A percentile compares a stretch with the other conserved stretches of the same genome.
Conservation (phyloP, 2,329 filamentous ascomycete species). For the Microsporum canis region DNA sequence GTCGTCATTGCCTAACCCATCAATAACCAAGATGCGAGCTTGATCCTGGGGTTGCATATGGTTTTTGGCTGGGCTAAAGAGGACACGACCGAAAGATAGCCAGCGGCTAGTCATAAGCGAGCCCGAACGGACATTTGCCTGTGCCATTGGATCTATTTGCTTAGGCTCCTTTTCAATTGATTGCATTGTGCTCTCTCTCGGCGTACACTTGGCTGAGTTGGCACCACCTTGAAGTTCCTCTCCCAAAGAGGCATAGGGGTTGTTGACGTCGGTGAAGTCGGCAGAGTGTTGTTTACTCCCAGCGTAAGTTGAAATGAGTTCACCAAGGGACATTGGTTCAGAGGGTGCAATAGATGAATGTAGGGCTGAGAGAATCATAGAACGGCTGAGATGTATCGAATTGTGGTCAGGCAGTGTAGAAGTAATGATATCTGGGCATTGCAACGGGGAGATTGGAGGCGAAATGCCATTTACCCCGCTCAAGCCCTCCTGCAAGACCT, state of each 20-base stretch:
- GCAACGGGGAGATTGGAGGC: constrained; percentile 15
- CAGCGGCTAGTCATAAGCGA: constrained; percentile 42
- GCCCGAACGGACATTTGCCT: constrained; percentile 39
- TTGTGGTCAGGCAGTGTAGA: constrained; percentile 18
- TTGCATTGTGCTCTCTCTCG: neutral
- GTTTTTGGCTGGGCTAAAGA: constrained; percentile 40
- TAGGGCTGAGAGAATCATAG: constrained; percentile 40
- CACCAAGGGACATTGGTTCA: constrained; percentile 43
- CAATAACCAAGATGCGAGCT: constrained; percentile 38
- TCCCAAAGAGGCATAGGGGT: neutral
- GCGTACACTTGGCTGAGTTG: neutral
- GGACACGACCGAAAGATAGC: constrained; percentile 40
- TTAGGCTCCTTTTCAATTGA: constrained; percentile 29
- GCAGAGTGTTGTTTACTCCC: constrained; percentile 21
- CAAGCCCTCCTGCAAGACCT: constrained; percentile 28
- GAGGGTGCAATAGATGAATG: constrained; percentile 40
- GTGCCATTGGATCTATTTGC: constrained; percentile 30
- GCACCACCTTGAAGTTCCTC: neutral
- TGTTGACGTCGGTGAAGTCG: neutral
- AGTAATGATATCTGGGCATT: constrained; percentile 5
- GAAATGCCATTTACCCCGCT: constrained; percentile 13
- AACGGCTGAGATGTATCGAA: constrained; percentile 38
- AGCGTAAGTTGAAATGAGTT: constrained; percentile 43
- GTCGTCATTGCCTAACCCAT: constrained; percentile 41
- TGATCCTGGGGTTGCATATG: constrained; percentile 32